Evolutionary conservation across 75 land plant species (phyloP).

Genomic region (Gnetum montanum): DNA sequence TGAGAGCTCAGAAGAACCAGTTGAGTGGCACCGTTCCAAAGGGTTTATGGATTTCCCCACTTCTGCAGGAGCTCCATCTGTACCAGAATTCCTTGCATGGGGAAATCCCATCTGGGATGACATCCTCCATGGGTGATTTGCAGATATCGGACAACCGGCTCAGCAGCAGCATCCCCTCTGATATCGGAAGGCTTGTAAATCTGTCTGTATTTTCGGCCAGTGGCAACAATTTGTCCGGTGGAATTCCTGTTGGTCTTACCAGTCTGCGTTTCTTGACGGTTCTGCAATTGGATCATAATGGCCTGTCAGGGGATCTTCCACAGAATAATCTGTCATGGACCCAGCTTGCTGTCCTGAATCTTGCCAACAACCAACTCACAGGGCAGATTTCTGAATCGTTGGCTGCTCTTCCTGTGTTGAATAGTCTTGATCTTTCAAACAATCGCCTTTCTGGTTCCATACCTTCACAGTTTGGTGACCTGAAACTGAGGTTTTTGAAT

Average conservation of each 20-base stretch:
- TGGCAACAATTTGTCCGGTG: slow-evolving; percentile 38
- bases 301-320: slow-evolving; percentile 25
- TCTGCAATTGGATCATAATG: slow-evolving; percentile 26
- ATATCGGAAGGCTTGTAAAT: slow-evolving; percentile 4
- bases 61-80: slow-evolving; percentile 15
- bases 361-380: slow-evolving; percentile 26
- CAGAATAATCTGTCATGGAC: slow-evolving; percentile 5
- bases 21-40: slow-evolving; percentile 23
- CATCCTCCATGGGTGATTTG: slow-evolving; percentile 7
- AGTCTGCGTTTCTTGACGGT: slow-evolving; percentile 6
- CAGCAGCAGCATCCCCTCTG: slow-evolving; percentile 12
- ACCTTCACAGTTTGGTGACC: slow-evolving; percentile 20
- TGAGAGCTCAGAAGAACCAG: slow-evolving; percentile 15
- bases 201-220: slow-evolving; percentile 12
- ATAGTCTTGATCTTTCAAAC: slow-evolving; percentile 26
- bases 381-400: slow-evolving; percentile 41
- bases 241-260: slow-evolving; percentile 24
- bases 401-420: slow-evolving; percentile 18
- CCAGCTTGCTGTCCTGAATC: slow-evolving; percentile 12
- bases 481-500: slow-evolving; percentile 26
- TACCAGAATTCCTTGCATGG: slow-evolving; percentile 44
- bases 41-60: slow-evolving; percentile 19
- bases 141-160: slow-evolving; percentile 38
- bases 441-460: slow-evolving; percentile 37
- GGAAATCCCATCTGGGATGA: slow-evolving; percentile 24